Base-by-base conservation (phyloP, 2,329 filamentous ascomycete species). In the Cytospora schulzeri region DNA sequence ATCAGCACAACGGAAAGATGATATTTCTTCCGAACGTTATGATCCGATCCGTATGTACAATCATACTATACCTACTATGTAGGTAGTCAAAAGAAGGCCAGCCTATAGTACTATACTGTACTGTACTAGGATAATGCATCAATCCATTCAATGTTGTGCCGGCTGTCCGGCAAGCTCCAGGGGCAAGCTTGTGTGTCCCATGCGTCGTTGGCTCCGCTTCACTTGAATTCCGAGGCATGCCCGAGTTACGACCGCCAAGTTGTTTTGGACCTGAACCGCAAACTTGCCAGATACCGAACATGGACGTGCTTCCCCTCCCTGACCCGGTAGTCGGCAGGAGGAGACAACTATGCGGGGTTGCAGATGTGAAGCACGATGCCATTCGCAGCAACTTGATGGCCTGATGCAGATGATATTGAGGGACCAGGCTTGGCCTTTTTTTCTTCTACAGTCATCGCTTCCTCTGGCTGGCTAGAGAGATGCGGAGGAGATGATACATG, bases 381-480 rank as follows among this genome's bases (percentile, higher is more conserved):
- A 60, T 24, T 64, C 62, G 24, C 15, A 62, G 45, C 22, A 33
- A 15, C 53, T 57, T 24, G 29, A 19, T 31, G 51, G 62, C 26
- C 29, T 60, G 56, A 31, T 60, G 56, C 50, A 59, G 24, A 55
- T 31, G 33, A 24, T 48, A 54, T 57, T 48, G 19, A 15, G 58
- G 26, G 61, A 55, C 59, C 51, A 29, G 55, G 9, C 55, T 63
- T 63, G 61, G 55, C 55, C 45, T 26, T 56, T 52, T 31, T n/a
- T n/a, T n/a, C n/a, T n/a, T 22, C 28, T 38, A 7, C 41, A 33
- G 60, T 53, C 24, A 28, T 50, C 52, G 35, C 45, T 56, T 56
- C 35, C 38, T 56, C 59, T 52, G 52, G 59, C 51, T 56, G 38
- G 35, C 56, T 35, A 62, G 59, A 62, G 28, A 56, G 50, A 62